Evolutionary conservation across 2,329 filamentous ascomycete genomes (phyloP), one percentile per base, ranked within the genome.

Genomic region (Cercospora sojina): DNA sequence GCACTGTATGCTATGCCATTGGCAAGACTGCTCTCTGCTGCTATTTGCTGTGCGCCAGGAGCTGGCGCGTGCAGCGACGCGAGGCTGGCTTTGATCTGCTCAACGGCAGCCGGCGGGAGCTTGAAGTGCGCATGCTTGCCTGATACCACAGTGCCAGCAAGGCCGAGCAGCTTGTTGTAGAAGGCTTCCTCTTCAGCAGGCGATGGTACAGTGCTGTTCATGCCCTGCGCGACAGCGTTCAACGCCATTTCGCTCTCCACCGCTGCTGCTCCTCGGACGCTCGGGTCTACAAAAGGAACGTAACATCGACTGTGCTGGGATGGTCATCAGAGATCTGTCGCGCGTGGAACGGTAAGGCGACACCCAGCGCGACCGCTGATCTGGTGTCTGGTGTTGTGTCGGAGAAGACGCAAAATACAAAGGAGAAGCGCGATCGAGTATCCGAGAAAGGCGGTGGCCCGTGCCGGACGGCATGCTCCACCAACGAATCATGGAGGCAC

Each of bases 141-240:
- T 78, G 91, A 87, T 76, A 95, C 83, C 73, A 98, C 86, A 72
- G 88, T 85, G 82, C 97, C 91, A 79, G 89, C 90, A 79, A 98
- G 88, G 72, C 84, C 87, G 75, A 96, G 78, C 74, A 98, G 91
- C 80, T 90, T 92, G 76, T 90, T 86, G 82, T 92, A 95, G 67
- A 83, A 80, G 62, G 73, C 66, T 61, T 75, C 74, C 55, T 76
- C 75, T 64, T 76, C 75, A 68, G 69, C 69, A 56, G 68, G 57
- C 57, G 73, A 70, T 12, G 72, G 68, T 67, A 55, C 64, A 47
- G 63, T 67, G 65, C 62, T 67, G 55, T 67, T 68, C 65, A 67
- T 63, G 56, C 59, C 64, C 51, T 62, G 60, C 63, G 55, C 57
- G 66, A 65, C 61, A 32, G 57, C 62, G 59, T 65, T 59, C 55